Percentiles rank a stretch among this genome's conserved stretches.
These are phyloP conservation scores for Alternaria postmessia DNA, from an alignment of 2,329 filamentous ascomycete genomes.

Conservation along the genomic window DNA sequence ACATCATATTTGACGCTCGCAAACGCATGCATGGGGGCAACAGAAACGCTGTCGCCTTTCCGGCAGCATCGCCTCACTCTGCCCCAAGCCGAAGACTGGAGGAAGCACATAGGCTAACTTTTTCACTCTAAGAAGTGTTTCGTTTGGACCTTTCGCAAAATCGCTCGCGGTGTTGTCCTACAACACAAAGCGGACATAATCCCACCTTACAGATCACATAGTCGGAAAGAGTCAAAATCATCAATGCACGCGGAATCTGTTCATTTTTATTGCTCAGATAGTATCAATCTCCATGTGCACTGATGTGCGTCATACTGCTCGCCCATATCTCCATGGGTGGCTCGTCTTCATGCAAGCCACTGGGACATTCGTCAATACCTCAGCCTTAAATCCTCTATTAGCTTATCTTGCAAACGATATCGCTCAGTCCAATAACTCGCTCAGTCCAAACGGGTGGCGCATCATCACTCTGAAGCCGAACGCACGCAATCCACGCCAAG, in stretches of 20 bases:
- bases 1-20: background rate
- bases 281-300: background rate
- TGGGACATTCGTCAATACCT: background rate
- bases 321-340: background rate
- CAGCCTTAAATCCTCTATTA: background rate
- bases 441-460: background rate
- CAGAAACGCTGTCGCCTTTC: background rate
- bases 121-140: background rate
- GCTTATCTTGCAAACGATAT: background rate
- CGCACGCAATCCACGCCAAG: conserved; percentile 26
- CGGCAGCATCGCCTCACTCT: background rate
- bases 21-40: background rate
- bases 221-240: background rate
- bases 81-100: background rate
- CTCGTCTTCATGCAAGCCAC: conserved; percentile 3
- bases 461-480: background rate
- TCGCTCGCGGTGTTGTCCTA: background rate
- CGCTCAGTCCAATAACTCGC: background rate
- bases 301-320: background rate
- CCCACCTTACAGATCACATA: background rate
- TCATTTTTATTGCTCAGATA: background rate
- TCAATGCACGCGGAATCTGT: background rate
- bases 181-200: background rate
- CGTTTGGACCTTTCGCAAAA: background rate
- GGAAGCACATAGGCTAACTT: background rate